Base-by-base conservation (phyloP, 2,329 filamentous ascomycete species). In the Fusarium sulawesiense region DNA sequence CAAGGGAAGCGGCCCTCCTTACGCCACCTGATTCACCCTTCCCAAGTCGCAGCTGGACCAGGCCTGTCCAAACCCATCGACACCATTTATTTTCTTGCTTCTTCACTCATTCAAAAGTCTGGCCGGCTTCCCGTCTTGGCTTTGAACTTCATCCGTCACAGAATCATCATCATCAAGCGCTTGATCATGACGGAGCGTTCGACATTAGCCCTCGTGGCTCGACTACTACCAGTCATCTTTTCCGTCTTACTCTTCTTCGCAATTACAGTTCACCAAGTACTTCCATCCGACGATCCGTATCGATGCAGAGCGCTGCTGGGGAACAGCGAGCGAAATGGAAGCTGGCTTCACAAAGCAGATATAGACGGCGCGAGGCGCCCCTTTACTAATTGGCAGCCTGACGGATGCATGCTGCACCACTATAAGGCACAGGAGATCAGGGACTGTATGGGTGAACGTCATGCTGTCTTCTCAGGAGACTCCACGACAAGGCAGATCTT, bases 401-500 rank as follows among this genome's bases (percentile, higher is more conserved):
- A 82, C 23, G 86, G 86, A 27, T 91, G 89, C 77, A 84, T 87
- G 64, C 81, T 90, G 73, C 84, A 86, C 64, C 79, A 85, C 56
- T 90, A 90, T 77, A 81, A 82, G 11, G 73, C 77, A 8, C 75
- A 82, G n/a, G 85, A 88, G 40, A 82, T 90, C 42, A 77, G 80
- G 20, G 77, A 79, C 47, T 92, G 89, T 73, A 80, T 89, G 23
- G 78, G 78, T 4, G 79, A 81, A 16, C 84, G 83, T 10, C 83
- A 82, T 51, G 72, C 91, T n/a, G 80, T 89, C 18, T 88, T 91
- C 68, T 82, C 85, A 27, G 89, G 89, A 40, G 89, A 91, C 75
- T 87, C 86, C 3, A 87, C 85, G 2, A 84, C 85, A 10, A 84
- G 89, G 14, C 86, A 90, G 70, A 77, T 90, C 8, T 91, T 87